These are phyloP conservation scores for Pseudozyma flocculosa DNA, from an alignment of 1,284 basidiomycete genomes.

Conservation along the genomic window DNA sequence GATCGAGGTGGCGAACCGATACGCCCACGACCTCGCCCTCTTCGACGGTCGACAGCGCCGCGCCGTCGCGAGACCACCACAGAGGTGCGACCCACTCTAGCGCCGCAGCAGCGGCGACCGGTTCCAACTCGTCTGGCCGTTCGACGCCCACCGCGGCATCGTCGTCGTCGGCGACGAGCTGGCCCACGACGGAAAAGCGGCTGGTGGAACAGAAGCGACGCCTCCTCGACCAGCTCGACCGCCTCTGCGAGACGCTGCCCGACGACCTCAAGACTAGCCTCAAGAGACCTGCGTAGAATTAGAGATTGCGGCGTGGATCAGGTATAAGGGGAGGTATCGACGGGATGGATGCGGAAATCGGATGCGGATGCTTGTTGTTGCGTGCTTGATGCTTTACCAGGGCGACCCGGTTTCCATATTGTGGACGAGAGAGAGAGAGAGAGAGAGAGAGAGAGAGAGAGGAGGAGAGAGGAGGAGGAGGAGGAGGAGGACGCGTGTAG, in stretches of 20 bases:
- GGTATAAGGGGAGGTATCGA: too few relatives aligned
- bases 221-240: slow-evolving; percentile 32
- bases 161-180: neutral
- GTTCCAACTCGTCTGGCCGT: slow-evolving; percentile 1
- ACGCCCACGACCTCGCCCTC: neutral
- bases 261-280: slow-evolving; percentile 31
- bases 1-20: slow-evolving; percentile 40
- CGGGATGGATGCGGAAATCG: too few relatives aligned
- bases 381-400: too few relatives aligned
- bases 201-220: slow-evolving; percentile 26
- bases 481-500: too few relatives aligned
- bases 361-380: too few relatives aligned
- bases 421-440: too few relatives aligned
- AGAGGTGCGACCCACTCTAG: too few relatives aligned
- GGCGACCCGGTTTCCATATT: too few relatives aligned
- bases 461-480: too few relatives aligned
- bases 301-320: too few relatives aligned
- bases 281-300: neutral
- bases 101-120: neutral
- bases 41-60: neutral
- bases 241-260: slow-evolving; percentile 36
- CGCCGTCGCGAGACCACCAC: too few relatives aligned
- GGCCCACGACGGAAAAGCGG: slow-evolving; percentile 24
- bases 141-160: slow-evolving; percentile 2
- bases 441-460: too few relatives aligned